These are phyloP conservation scores for Chlamydomonas sp. DNA, from an alignment of 139 green algal genomes.

Conservation along the genomic window DNA sequence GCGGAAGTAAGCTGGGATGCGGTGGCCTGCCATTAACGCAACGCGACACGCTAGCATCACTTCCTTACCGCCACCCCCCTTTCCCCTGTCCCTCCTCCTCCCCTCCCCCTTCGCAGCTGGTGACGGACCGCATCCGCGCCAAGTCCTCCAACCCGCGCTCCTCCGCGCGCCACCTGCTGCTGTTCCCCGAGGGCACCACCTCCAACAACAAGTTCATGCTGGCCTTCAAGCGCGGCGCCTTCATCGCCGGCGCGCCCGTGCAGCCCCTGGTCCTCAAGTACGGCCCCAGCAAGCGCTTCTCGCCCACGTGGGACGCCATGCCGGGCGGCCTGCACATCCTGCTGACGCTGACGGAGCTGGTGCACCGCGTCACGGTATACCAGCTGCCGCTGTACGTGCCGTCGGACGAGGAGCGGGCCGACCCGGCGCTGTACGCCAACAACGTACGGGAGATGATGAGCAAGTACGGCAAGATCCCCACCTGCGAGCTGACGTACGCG, in stretches of 20 bases:
- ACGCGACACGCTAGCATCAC: background rate
- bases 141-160: background rate
- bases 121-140: slow-evolving; percentile 67
- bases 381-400: slow-evolving; percentile 86
- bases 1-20: too few relatives aligned
- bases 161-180: slow-evolving; percentile 62
- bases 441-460: slow-evolving; percentile 84
- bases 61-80: background rate
- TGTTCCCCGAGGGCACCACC: slow-evolving; percentile 91
- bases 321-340: slow-evolving; percentile 74
- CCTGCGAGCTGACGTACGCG: slow-evolving; percentile 17
- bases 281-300: slow-evolving; percentile 54
- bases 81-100: background rate
- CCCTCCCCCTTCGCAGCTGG: slow-evolving; percentile 5
- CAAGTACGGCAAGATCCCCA: slow-evolving; percentile 32
- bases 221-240: slow-evolving; percentile 92
- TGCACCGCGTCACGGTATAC: slow-evolving; percentile 22
- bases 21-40: too few relatives aligned
- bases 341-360: slow-evolving; percentile 65
- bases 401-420: slow-evolving; percentile 60
- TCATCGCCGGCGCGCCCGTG: slow-evolving; percentile 88
- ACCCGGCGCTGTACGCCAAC: slow-evolving; percentile 76
- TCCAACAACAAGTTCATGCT: slow-evolving; percentile 91
- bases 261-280: slow-evolving; percentile 87
- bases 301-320: slow-evolving; percentile 87